These are phyloP conservation scores for Tuber aestivum DNA, from an alignment of 495 filamentous ascomycete species.

Conservation along the genomic window DNA sequence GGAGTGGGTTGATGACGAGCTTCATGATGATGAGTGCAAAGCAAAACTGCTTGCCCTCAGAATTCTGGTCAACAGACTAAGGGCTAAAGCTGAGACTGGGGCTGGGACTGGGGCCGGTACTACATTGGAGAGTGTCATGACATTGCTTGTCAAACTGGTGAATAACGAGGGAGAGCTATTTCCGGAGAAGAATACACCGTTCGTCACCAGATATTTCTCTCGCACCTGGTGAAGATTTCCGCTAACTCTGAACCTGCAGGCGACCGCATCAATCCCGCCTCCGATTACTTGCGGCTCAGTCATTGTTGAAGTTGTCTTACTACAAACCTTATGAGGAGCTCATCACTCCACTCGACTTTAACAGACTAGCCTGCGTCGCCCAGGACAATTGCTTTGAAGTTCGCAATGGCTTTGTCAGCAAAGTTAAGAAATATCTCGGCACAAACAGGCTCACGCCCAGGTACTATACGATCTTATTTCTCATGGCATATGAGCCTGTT, in stretches of 20 bases:
- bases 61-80: slow-evolving; percentile 78
- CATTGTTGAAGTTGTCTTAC: slow-evolving; percentile 76
- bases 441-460: slow-evolving; percentile 61
- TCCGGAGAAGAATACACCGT: slow-evolving; percentile 65
- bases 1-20: slow-evolving; percentile 62
- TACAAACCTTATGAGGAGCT: slow-evolving; percentile 68
- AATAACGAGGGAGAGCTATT: slow-evolving; percentile 69
- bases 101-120: background rate
- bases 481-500: slow-evolving; percentile 83
- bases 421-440: slow-evolving; percentile 79
- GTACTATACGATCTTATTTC: slow-evolving; percentile 82
- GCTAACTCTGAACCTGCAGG: slow-evolving; percentile 12
- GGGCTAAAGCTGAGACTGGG: slow-evolving; percentile 52
- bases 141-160: slow-evolving; percentile 60
- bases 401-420: slow-evolving; percentile 67
- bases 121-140: slow-evolving; percentile 55
- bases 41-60: slow-evolving; percentile 87
- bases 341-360: slow-evolving; percentile 66
- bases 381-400: slow-evolving; percentile 73
- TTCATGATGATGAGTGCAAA: slow-evolving; percentile 69
- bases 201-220: background rate
- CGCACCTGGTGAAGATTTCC: background rate
- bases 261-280: slow-evolving; percentile 65
- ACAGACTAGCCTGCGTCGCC: slow-evolving; percentile 66
- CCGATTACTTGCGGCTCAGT: slow-evolving; percentile 73